Conservation (phyloP, 257 asterid genomes). For the Penstemon barbatus region DNA sequence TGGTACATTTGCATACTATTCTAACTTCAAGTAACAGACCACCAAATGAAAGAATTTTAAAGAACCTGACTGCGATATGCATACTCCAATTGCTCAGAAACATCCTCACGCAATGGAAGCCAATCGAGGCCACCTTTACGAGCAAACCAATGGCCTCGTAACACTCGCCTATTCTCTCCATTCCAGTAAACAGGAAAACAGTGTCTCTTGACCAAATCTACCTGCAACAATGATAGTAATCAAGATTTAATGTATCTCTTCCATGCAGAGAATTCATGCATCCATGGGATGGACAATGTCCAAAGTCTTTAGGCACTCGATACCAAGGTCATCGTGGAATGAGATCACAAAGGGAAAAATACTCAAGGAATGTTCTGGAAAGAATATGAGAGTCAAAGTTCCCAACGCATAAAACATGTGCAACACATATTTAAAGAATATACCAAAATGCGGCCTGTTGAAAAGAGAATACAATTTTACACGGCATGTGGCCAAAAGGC, state of each 20-base stretch:
- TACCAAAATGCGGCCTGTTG: neutral
- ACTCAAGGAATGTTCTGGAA: neutral
- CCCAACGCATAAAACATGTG: constrained; percentile 6
- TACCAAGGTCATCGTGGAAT: neutral
- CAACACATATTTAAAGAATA: neutral
- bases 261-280: neutral
- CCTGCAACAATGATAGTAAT: constrained; percentile 45
- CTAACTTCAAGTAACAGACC: constrained; percentile 14
- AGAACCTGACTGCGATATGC: constrained; percentile 76
- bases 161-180: constrained; percentile 87
- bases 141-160: constrained; percentile 99
- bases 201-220: constrained; percentile 86
- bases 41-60: constrained; percentile 9
- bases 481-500: neutral
- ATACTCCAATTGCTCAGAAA: constrained; percentile 94
- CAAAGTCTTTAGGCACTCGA: constrained; percentile 12
- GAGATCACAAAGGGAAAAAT: neutral
- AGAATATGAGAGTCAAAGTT: constrained; percentile 5
- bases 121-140: constrained; percentile 95
- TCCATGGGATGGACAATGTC: constrained; percentile 6
- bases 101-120: constrained; percentile 95
- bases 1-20: constrained; percentile 6
- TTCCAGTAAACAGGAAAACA: constrained; percentile 97
- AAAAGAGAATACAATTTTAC: neutral
- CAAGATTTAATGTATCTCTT: constrained; percentile 10